Evolutionary conservation across 768 basidiomycete genomes (phyloP), one percentile per base, ranked within the genome.

Genomic region (Punctularia strigosozonata): DNA sequence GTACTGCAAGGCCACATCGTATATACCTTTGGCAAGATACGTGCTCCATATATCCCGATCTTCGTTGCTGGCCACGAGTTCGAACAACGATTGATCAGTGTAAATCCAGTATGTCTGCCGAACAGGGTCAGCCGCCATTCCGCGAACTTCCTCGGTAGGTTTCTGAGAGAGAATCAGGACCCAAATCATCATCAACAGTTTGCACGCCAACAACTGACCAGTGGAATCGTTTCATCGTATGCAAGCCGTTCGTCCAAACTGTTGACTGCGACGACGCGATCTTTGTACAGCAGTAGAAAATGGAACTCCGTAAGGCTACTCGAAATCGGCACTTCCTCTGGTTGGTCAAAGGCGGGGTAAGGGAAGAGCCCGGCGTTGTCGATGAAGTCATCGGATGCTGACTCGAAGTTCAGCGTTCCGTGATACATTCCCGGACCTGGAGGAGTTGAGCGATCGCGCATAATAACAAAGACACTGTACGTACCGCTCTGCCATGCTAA

Each of bases 401-500:
- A 63, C 17, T 80, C 73, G 50, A 81, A 80, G 50, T 79, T 80
- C 36, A 94, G 64, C 7, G 64, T 64, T 12, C 87, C 88, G 51
- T 91, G 80, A 56, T 92, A 98, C 32, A 97, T 72, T 7, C 94
- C 94, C 31, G 84, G 82, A 12, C 75, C 89, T 91, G 41, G 7
- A 13, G 25, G 17, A 23, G 13, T 23, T 39, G 15, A 39, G 42
- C 15, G 47, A 18, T 31, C 41, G 41, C 35, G 36, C 8, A 36
- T 31, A 18, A 5, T 20, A 38, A 25, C 10, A 12, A 41, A 32
- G 34, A 3, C 3, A 48, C 75, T 47, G 40, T n/a, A n/a, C n/a
- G n/a, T n/a, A 88, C 92, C 77, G 36, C 89, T 94, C 65, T 94
- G 70, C 94, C 94, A 97, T 4, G 89, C 94, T 47, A 95, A 63